Base-by-base conservation (phyloP, 108 stramenopile species). In the Schizochytrium sp. region DNA sequence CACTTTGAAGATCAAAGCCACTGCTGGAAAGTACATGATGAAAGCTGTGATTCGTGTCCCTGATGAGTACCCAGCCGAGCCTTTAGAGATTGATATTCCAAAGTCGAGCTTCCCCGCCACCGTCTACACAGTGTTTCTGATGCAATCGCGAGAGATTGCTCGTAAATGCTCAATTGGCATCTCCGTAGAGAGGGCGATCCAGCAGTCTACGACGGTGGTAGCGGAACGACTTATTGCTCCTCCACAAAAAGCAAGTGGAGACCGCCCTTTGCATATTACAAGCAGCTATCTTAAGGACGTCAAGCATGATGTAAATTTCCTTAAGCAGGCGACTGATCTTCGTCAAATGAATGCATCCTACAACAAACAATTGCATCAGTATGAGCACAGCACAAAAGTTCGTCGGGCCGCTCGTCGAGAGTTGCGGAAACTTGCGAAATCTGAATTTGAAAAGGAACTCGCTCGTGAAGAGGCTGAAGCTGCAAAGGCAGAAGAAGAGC, bases 151-250 rank as follows among this genome's bases (percentile, higher is more conserved):
- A 10, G 76, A 83, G 53, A 55, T 83, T 1, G 76, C 76, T 7
- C 76, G 76, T 53, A 83, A 83, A 50, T 83, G 76, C 53, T 55
- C 47, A n/a, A 49, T 83, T 3, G 76, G 76, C 13, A 53, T 83
- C 50, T 38, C 45, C 10, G 76, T 83, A 7, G 76, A 83, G 53
- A n/a, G 53, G 15, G 76, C 76, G 50, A 53, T 83, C 50, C 76
- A 55, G 76, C 76, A 83, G 76, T 49, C 76, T n/a, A 83, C 76
- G 47, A 83, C 76, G 5, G 64, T 69, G 44, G 64, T 69, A 7
- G 64, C 64, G 7, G 64, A 69, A 38, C 64, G 64, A 8, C 64
- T 69, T 7, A 69, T 69, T 69, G 64, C 64, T 38, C 64, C 64
- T 38, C 64, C 64, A 7, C 7, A 69, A 69, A 69, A 69, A 44